phyloP scores from a whole-genome alignment of 2,329 filamentous ascomycete species.

The Parastagonospora avenae region DNA sequence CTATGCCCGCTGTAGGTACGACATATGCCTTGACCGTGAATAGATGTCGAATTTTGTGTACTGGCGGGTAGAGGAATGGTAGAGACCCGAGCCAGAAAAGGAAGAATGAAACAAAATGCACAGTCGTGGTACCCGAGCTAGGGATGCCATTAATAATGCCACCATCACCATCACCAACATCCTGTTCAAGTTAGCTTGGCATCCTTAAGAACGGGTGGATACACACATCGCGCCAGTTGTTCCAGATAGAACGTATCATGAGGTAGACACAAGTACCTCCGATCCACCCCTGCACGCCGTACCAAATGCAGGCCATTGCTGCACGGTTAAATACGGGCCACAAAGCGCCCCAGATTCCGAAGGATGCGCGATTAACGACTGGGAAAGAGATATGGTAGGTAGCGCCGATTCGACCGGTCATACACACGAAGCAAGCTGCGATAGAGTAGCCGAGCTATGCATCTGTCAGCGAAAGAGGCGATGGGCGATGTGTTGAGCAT shows the following conservation, averaged over 20 bases:
- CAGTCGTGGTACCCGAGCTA: conserved; percentile 72
- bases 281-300: conserved; percentile 84
- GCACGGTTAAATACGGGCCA: conserved; percentile 91
- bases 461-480: conserved; percentile 4
- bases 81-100: conserved; percentile 83
- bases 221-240: conserved; percentile 59
- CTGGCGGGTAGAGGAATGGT: conserved; percentile 86
- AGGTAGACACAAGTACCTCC: conserved; percentile 81
- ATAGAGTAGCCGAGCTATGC: conserved; percentile 72
- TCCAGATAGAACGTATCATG: conserved; percentile 89
- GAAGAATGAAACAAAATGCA: conserved; percentile 80
- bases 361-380: conserved; percentile 76
- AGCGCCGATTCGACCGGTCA: conserved; percentile 83
- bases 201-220: too few species aligned
- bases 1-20: conserved; percentile 80
- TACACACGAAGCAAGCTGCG: conserved; percentile 69
- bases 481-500: neutral
- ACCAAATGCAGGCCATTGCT: conserved; percentile 89
- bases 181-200: neutral
- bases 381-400: conserved; percentile 90
- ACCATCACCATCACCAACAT: conserved; percentile 11
- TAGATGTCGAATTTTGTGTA: conserved; percentile 84
- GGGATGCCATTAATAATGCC: conserved; percentile 72
- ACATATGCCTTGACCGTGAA: conserved; percentile 90
- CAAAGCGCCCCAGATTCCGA: conserved; percentile 86